phyloP scores from a whole-genome alignment of 768 basidiomycete genomes.

The Scleroderma citrinum region DNA sequence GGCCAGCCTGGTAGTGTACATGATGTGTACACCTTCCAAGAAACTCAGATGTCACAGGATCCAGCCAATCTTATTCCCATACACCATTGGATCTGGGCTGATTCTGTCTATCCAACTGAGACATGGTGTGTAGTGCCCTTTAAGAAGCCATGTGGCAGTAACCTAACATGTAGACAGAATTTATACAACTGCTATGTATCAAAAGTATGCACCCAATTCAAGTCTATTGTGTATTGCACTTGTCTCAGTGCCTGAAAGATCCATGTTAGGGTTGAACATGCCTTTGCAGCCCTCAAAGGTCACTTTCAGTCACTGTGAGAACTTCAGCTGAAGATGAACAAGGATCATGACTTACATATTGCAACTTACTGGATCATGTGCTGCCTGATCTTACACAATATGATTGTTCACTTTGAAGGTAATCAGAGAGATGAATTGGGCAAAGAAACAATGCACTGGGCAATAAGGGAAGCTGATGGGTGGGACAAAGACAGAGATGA shows the following conservation, averaged over 20 bases:
- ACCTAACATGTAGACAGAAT: slow-evolving; percentile 1
- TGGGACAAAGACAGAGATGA: background rate
- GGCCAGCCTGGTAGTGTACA: slow-evolving; percentile 25
- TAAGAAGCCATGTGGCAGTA: slow-evolving; percentile 8
- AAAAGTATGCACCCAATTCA: background rate
- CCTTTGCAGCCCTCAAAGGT: background rate
- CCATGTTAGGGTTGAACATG: background rate
- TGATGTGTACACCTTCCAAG: slow-evolving; percentile 5
- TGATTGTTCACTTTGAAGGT: background rate
- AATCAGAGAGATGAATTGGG: background rate
- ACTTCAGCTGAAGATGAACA: background rate
- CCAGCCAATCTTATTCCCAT: background rate
- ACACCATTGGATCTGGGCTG: background rate
- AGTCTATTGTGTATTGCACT: too few species aligned
- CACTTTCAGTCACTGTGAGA: background rate
- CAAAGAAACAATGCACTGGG: background rate
- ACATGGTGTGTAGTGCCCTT: slow-evolving; percentile 2
- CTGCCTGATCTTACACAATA: background rate
- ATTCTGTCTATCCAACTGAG: background rate
- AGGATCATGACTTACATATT: background rate
- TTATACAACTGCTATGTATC: background rate
- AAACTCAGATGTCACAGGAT: background rate
- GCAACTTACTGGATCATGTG: background rate
- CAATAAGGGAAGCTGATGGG: background rate
- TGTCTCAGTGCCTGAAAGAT: background rate